phyloP scores from a whole-genome alignment of 1,139 yeast species.

The Tardiomyces blankii region DNA sequence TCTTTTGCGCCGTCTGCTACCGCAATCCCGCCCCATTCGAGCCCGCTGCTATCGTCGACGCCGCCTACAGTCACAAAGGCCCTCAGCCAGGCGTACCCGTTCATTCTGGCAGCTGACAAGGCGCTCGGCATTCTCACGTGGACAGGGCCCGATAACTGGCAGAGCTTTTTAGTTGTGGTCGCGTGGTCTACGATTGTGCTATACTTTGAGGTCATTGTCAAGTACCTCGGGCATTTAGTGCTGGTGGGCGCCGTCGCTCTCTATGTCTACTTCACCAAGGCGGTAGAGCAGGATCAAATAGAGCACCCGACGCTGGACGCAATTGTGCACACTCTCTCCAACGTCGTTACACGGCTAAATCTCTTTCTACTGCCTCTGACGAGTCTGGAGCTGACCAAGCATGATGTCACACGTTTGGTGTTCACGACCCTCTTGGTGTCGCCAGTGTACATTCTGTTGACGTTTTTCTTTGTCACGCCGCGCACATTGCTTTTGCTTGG shows the following conservation, averaged over 20 bases:
- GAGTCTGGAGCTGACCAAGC: conserved; percentile 52
- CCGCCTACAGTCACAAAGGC: conserved; percentile 89
- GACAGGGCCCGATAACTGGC: conserved; percentile 82
- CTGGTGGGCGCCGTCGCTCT: conserved; percentile 57
- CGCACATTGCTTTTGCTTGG: conserved; percentile 48
- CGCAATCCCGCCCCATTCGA: conserved; percentile 25
- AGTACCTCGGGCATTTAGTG: conserved; percentile 71
- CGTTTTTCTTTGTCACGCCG: conserved; percentile 60
- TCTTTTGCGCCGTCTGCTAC: conserved; percentile 23
- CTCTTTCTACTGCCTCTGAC: conserved; percentile 69
- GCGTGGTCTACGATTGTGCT: conserved; percentile 48
- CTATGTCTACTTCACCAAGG: conserved; percentile 41
- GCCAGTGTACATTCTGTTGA: conserved; percentile 65
- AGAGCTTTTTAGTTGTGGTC: conserved; percentile 53
- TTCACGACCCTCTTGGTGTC: conserved; percentile 80
- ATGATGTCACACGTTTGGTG: conserved; percentile 67
- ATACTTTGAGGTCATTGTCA: conserved; percentile 61
- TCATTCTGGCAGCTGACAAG: conserved; percentile 60
- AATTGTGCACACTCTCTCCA: conserved; percentile 69
- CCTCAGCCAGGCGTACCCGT: conserved; percentile 72
- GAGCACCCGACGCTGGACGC: conserved; percentile 79
- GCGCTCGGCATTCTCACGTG: conserved; percentile 68
- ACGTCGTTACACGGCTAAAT: conserved; percentile 67
- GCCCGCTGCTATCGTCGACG: conserved; percentile 38
- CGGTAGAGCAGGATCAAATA: conserved; percentile 36